phyloP scores from a whole-genome alignment of 768 basidiomycete genomes.

The Cyathus striatus region DNA sequence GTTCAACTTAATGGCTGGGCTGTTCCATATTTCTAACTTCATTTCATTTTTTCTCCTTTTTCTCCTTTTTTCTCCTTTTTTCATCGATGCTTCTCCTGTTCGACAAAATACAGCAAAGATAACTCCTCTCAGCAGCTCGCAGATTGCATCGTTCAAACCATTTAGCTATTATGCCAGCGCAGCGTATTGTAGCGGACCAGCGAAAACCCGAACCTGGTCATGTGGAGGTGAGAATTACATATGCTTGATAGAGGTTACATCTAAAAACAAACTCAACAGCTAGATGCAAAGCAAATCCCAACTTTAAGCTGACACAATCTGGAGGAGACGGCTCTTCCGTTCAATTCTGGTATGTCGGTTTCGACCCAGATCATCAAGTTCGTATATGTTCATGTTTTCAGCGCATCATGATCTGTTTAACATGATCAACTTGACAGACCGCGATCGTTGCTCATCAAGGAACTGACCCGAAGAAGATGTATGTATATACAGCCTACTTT shows the following conservation, averaged over 20 bases:
- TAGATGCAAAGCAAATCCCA: constrained; percentile 33
- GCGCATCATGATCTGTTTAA: constrained; percentile 3
- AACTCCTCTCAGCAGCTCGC: constrained; percentile 28
- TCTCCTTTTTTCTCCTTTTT: too few species aligned
- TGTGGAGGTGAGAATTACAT: constrained; percentile 38
- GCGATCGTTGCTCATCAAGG: constrained; percentile 42
- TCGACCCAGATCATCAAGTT: constrained; percentile 1
- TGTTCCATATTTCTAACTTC: too few species aligned
- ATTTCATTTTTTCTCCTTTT: too few species aligned
- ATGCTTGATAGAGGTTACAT: background rate
- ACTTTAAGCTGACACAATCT: constrained; percentile 36
- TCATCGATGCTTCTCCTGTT: too few species aligned
- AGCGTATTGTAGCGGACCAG: constrained; percentile 44
- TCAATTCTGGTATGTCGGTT: constrained; percentile 33
- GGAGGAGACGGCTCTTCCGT: constrained; percentile 35
- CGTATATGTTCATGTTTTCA: background rate
- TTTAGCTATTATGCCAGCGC: constrained; percentile 47
- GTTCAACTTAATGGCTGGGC: too few species aligned
- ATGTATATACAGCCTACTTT: too few species aligned
- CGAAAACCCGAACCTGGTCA: constrained; percentile 38
- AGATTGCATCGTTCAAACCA: constrained; percentile 39
- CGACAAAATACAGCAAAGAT: too few species aligned
- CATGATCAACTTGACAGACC: constrained; percentile 22
- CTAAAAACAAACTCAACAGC: constrained; percentile 15
- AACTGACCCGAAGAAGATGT: constrained; percentile 33